phyloP scores from a whole-genome alignment of 192 early-diverging fungal species.

The Obelidium mucronatum region DNA sequence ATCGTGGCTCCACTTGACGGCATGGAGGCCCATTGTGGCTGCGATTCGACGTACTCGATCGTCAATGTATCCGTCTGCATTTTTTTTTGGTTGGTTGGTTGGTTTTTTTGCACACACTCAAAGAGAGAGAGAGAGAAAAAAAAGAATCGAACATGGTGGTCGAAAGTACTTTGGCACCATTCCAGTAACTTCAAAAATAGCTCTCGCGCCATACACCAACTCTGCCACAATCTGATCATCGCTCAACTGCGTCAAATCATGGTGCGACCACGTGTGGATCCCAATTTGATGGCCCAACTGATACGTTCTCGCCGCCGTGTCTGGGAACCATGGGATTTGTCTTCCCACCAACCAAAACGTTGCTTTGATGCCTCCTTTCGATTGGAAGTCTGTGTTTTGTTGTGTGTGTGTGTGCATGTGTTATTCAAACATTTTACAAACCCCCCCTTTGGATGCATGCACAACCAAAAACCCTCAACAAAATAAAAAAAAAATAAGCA shows the following conservation, averaged over 20 bases:
- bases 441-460: background rate
- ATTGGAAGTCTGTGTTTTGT: too few relatives aligned
- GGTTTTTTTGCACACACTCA: background rate
- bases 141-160: constrained; percentile 66
- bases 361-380: too few relatives aligned
- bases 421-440: too few relatives aligned
- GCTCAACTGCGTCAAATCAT: constrained; percentile 59
- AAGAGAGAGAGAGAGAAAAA: constrained; percentile 35
- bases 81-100: background rate
- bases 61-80: constrained; percentile 65
- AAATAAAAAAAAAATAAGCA: background rate
- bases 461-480: background rate
- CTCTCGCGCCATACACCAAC: constrained; percentile 66
- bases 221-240: constrained; percentile 76
- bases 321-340: background rate
- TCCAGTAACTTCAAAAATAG: constrained; percentile 44
- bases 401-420: too few relatives aligned
- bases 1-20: constrained; percentile 44
- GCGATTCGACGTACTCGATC: constrained; percentile 65
- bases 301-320: background rate
- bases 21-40: constrained; percentile 55
- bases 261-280: constrained; percentile 65
- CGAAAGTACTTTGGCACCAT: constrained; percentile 54
- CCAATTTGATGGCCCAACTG: constrained; percentile 1
- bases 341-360: background rate